Base-by-base conservation (phyloP, 2,329 filamentous ascomycete species). In the Pseudovirgaria hyperparasitica region DNA sequence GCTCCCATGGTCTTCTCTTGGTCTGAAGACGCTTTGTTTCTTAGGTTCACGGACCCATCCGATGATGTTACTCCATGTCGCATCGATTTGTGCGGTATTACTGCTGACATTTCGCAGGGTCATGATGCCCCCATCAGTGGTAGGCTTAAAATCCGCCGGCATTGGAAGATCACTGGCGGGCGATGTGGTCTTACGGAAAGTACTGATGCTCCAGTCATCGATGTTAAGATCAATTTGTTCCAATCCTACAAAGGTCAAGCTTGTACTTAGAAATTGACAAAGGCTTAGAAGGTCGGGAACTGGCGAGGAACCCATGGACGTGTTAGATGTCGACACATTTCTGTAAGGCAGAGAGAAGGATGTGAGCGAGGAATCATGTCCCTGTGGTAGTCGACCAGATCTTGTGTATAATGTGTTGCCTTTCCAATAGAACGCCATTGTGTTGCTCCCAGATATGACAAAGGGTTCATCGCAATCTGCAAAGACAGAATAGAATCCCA, bases 401-500 rank as follows among this genome's bases (percentile, higher is more conserved):
- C 86, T 79, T 14, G 92, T 98, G 51, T 93, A 96, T 2, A 98
- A 67, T 5, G 84, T 82, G 52, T 96, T 96, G n/a, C 81, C 86
- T 54, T 94, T 96, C 92, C 90, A 98, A 60, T 94, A 98, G 48
- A 98, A 98, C 0, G 87, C 87, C 82, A 98, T 94, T 19, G 85
- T 86, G 55, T 92, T 77, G 35, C 69, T 72, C 1, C 90, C 90
- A 1, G 87, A 96, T 39, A 84, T 90, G 38, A 98, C 81, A 47
- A 98, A 96, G 1, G 90, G 90, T 42, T 94, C 85, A 55, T 98
- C 92, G 50, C 87, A 98, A 51, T 98, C 90, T 35, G 90, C 82
- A 52, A 98, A 98, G 20, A 96, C 87, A 51, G 82, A 92, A 65
- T 98, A 98, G 60, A 98, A 98, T 3, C 90, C 90, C 17, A 98